Percentiles rank a stretch among this genome's conserved stretches.
phyloP scores from a whole-genome alignment of 106 monocot genomes.

The Acorus gramineus region DNA sequence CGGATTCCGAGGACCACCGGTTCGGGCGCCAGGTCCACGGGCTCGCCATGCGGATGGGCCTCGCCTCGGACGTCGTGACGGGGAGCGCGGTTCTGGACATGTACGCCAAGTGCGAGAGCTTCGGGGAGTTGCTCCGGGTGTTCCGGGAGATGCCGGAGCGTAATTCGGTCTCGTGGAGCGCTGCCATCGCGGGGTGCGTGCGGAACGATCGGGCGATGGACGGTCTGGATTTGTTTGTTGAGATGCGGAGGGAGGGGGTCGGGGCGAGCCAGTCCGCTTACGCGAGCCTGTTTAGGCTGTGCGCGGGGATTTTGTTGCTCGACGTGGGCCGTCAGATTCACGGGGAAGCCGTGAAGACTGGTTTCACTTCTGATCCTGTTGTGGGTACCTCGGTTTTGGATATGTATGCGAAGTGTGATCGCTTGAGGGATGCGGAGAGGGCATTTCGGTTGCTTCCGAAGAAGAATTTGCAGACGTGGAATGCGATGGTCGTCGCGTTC shows the following conservation, averaged over 20 bases:
- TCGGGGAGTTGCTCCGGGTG: conserved; percentile 30
- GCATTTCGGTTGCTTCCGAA: conserved; percentile 37
- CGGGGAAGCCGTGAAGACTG: conserved; percentile 63
- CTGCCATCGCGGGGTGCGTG: conserved; percentile 57
- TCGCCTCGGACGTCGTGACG: conserved; percentile 34
- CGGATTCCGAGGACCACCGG: conserved; percentile 15
- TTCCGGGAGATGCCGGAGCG: conserved; percentile 50
- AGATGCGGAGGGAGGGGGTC: conserved; percentile 48
- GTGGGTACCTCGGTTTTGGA: conserved; percentile 87
- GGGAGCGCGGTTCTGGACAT: conserved; percentile 67
- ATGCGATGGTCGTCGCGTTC: conserved; percentile 73
- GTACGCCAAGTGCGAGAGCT: conserved; percentile 65
- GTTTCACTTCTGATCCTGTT: conserved; percentile 44
- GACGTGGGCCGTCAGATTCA: conserved; percentile 52
- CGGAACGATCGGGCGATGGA: conserved; percentile 34
- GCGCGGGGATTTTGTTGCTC: conserved; percentile 34
- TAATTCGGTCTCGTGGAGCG: conserved; percentile 85
- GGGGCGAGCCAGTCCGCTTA: conserved; percentile 66
- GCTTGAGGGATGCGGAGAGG: conserved; percentile 37
- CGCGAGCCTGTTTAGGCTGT: conserved; percentile 68
- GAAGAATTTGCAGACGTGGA: conserved; percentile 49
- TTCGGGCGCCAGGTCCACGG: conserved; percentile 48
- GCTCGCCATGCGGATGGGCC: conserved; percentile 21
- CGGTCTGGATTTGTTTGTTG: conserved; percentile 46
- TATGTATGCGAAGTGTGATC: conserved; percentile 60